Base-by-base conservation (phyloP, 2,329 filamentous ascomycete species). In the Aspergillus luchuensis region DNA sequence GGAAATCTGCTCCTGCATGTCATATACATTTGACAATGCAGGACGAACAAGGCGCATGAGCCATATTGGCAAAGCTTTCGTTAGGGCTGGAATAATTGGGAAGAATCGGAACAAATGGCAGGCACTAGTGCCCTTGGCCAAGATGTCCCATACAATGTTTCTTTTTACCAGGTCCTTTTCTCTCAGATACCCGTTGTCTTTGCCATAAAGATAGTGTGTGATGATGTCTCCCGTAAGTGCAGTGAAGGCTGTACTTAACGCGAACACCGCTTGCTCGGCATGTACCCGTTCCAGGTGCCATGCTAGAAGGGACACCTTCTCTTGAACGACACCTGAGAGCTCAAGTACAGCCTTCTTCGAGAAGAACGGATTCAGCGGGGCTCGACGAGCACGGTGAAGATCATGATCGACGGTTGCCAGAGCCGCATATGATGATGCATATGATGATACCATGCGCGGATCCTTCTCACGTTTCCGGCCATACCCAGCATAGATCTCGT, bases 311-410 rank as follows among this genome's bases (percentile, higher is more conserved):
- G n/a, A 11, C 2, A 48, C 33, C n/a, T 38, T 38, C 10, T 41
- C 19, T 13, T 50, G 21, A 15, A 60, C 48, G 10, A 60, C 10
- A 1, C 8, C 21, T 1, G 25, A 33, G 6, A 51, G 19, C 11
- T 41, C 7, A 5, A 23, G 10, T 15, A 60, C 47, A 11, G 54
- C 43, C 13, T 38, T 41, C 21, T 57, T 57, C 4, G 79, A 80
- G 63, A 82, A 83, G 69, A 79, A 82, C 0, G 72, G 72, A 50
- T 74, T 78, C 53, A 82, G 60, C 2, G 76, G 72, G 4, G 61
- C 71, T 19, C 80, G 74, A 4, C 80, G 74, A 30, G 38, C 23
- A 19, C 53, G 53, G 61, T 82, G 80, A 10, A 74, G 66, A 19
- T 79, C 70, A 60, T 79, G 75, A 5, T 71, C 64, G 17, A 76